phyloP scores from a whole-genome alignment of 805 yeast genomes.

The Saccharomyces mikatae region DNA sequence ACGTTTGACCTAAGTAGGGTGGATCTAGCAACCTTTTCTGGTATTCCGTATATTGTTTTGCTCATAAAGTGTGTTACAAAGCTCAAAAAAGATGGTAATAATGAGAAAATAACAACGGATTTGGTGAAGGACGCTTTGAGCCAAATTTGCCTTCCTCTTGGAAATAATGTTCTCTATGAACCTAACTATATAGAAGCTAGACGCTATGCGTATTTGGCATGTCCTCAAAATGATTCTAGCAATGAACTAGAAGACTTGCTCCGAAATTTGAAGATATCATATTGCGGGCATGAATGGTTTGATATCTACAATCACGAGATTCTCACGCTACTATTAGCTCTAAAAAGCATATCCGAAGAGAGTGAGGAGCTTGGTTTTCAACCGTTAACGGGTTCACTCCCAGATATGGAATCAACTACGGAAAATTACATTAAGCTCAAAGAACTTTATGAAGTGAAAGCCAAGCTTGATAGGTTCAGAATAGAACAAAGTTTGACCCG shows the following conservation, averaged over 20 bases:
- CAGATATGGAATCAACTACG: slow-evolving; percentile 85
- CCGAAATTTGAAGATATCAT: slow-evolving; percentile 29
- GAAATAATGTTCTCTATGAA: slow-evolving; percentile 24
- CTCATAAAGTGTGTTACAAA: slow-evolving; percentile 44
- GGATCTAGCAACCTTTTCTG: slow-evolving; percentile 40
- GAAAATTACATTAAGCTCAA: slow-evolving; percentile 51
- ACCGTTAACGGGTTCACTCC: slow-evolving; percentile 70
- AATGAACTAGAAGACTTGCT: slow-evolving; percentile 4
- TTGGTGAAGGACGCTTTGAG: slow-evolving; percentile 32
- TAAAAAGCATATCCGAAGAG: slow-evolving; percentile 2
- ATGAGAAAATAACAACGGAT: slow-evolving; percentile 28
- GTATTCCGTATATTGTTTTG: slow-evolving; percentile 62
- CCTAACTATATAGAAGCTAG: slow-evolving; percentile 46
- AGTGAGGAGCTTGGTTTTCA: slow-evolving; percentile 2
- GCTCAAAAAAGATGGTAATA: slow-evolving; percentile 31
- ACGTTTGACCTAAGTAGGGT: slow-evolving; percentile 41
- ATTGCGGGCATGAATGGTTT: slow-evolving; percentile 11
- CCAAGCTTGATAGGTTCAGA: slow-evolving; percentile 16
- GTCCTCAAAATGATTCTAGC: not conserved
- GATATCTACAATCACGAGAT: slow-evolving; percentile 9
- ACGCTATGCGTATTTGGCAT: slow-evolving; percentile 37
- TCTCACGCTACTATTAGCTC: slow-evolving; percentile 3
- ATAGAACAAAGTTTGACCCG: not conserved
- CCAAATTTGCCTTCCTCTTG: slow-evolving; percentile 3
- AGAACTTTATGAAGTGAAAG: slow-evolving; percentile 48